Evolutionary conservation across 345 rosid genomes (phyloP).

Genomic region (Lepidium didymum): DNA sequence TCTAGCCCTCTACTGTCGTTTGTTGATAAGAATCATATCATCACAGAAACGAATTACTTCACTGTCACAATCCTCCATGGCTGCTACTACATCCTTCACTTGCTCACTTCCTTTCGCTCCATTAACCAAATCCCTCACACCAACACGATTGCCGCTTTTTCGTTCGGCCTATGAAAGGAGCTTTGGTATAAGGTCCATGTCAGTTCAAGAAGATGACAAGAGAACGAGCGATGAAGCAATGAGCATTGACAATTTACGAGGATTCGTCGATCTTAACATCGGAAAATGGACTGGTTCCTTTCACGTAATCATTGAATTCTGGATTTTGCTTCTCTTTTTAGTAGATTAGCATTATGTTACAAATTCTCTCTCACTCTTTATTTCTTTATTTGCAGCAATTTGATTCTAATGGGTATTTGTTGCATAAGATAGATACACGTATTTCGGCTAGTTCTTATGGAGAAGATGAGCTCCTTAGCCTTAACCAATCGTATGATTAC

Average conservation of each 20-base stretch:
- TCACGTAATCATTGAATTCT: constrained; percentile 34
- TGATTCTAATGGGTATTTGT: constrained; percentile 56
- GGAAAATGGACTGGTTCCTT: constrained; percentile 90
- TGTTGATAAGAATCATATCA: constrained; percentile 7
- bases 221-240: constrained; percentile 41
- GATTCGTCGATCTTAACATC: constrained; percentile 53
- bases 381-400: constrained; percentile 65
- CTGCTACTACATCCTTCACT: constrained; percentile 34
- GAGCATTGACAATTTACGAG: constrained; percentile 64
- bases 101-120: constrained; percentile 26
- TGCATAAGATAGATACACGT: constrained; percentile 61
- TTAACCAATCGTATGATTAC: constrained; percentile 80
- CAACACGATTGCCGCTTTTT: constrained; percentile 8
- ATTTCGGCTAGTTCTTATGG: constrained; percentile 79
- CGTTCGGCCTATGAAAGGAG: constrained; percentile 30
- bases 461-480: constrained; percentile 80
- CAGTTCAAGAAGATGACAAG: constrained; percentile 30
- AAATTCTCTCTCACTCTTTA: not conserved
- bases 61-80: constrained; percentile 8
- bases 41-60: not conserved
- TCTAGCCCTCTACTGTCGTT: not conserved
- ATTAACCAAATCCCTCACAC: constrained; percentile 4
- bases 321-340: not conserved
- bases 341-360: not conserved
- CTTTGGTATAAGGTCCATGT: constrained; percentile 23